Conservation (phyloP, 495 filamentous ascomycete species). For the Aspergillus biplanus region DNA sequence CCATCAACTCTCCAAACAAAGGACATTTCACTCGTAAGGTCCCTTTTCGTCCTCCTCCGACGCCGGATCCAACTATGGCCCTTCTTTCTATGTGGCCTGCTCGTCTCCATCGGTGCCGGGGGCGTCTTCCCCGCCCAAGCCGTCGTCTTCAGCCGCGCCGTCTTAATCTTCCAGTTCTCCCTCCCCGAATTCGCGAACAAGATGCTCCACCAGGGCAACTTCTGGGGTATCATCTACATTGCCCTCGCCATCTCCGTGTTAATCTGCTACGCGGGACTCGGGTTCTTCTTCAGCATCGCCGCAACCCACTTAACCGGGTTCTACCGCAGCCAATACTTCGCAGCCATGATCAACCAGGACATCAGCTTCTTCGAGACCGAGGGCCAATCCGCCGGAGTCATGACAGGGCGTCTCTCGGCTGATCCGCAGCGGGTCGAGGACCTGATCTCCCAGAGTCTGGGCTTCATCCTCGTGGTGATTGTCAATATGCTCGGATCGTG, state of each 20-base stretch:
- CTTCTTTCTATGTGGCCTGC: neutral
- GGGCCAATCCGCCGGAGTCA: neutral
- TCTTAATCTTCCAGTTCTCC: constrained; percentile 36
- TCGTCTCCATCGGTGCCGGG: constrained; percentile 20
- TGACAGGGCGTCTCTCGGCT: neutral
- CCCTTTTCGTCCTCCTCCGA: neutral
- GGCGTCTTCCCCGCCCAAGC: constrained; percentile 30
- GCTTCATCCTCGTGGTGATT: constrained; percentile 28
- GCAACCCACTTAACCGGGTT: constrained; percentile 18
- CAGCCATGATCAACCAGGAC: neutral
- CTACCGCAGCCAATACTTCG: neutral
- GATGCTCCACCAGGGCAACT: constrained; percentile 38
- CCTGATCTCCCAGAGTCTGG: constrained; percentile 49
- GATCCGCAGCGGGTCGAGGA: constrained; percentile 20
- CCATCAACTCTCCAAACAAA: neutral
- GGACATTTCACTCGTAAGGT: neutral
- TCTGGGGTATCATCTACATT: constrained; percentile 67
- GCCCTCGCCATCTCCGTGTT: constrained; percentile 51
- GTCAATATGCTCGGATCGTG: constrained; percentile 47
- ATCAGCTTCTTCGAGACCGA: neutral
- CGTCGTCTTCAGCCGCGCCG: constrained; percentile 26
- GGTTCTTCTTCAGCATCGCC: constrained; percentile 54
- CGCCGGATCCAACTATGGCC: neutral
- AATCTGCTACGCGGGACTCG: constrained; percentile 54
- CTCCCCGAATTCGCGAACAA: constrained; percentile 8